Evolutionary conservation across 2,329 filamentous ascomycete species (phyloP), one percentile per base, ranked within the genome.

Genomic region (Ophiognomonia clavigignenti-juglandacearum): DNA sequence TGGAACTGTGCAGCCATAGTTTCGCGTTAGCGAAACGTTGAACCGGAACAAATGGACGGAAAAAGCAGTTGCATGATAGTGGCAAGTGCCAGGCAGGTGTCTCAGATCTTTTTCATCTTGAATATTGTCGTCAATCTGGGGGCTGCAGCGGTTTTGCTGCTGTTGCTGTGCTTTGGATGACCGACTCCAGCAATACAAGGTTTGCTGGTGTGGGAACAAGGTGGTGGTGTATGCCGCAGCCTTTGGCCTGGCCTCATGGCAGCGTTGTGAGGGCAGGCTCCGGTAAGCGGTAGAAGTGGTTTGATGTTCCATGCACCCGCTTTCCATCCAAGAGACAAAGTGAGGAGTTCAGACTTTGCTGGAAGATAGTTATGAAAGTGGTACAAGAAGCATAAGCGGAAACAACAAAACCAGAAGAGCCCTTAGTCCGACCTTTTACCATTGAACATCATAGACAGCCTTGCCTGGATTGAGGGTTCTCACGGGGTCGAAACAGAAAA

Each of bases 81-180:
- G 55, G 51, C 43, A 43, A 54, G 47, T 49, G 22, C 32, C 26
- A 26, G 45, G 45, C 50, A 56, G 57, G 50, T 60, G 72, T 72
- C 74, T 87, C 83, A 86, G 83, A 77, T 86, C 82, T 87, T 86
- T 86, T 85, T 81, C 86, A 81, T 85, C 78, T 64, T 64, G 48
- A 57, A 59, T 59, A 60, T 65, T 59, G 63, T 70, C 75, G 64
- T 78, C 72, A 78, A 63, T 53, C 70, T 67, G 61, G 64, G 61
- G 63, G 69, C 69, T 63, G 57, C 73, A 68, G 62, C 74, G 75
- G 77, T 64, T 78, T 70, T 63, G 60, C 64, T 58, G 56, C n/a
- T 34, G 31, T 34, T 42, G 32, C 52, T 52, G 50, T 53, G n/a
- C n/a, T n/a, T n/a, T n/a, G n/a, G n/a, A n/a, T n/a, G n/a, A n/a